Percentiles rank a stretch among this genome's conserved stretches.
phyloP scores from a whole-genome alignment of 2,329 filamentous ascomycete species.

The Fonsecaea monophora region DNA sequence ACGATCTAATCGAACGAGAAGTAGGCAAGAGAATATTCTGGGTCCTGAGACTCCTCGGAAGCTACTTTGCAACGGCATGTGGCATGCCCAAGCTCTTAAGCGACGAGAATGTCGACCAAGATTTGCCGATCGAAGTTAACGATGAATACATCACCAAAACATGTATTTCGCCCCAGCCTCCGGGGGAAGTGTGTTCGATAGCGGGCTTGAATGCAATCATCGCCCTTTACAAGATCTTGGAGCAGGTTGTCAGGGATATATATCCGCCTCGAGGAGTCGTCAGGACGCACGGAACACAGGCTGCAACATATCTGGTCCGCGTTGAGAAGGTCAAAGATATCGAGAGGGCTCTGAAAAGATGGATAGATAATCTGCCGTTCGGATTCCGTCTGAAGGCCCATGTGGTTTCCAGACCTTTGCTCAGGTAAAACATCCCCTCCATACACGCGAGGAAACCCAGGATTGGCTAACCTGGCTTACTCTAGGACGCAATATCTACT shows the following conservation, averaged over 20 bases:
- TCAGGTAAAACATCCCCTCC: neutral
- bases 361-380: conserved; percentile 10
- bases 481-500: conserved; percentile 18
- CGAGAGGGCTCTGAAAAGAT: conserved; percentile 12
- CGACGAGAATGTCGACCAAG: conserved; percentile 21
- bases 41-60: conserved; percentile 13
- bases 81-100: conserved; percentile 17
- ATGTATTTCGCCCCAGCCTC: conserved; percentile 7
- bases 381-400: conserved; percentile 9
- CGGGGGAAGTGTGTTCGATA: conserved; percentile 6
- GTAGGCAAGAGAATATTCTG: conserved; percentile 14
- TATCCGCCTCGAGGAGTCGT: conserved; percentile 17
- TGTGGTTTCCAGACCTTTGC: neutral
- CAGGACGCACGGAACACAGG: conserved; percentile 7
- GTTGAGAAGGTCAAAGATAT: conserved; percentile 14
- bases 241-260: conserved; percentile 12
- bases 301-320: conserved; percentile 12
- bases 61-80: conserved; percentile 7
- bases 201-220: conserved; percentile 13
- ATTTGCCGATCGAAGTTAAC: conserved; percentile 11
- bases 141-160: conserved; percentile 13
- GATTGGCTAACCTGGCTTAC: neutral
- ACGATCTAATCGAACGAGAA: conserved; percentile 12
- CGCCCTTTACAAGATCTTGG: conserved; percentile 16
- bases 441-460: neutral